Evolutionary conservation across 2,329 filamentous ascomycete genomes (phyloP), one percentile per base, ranked within the genome.

Genomic region (Arthrobotrys musiformis): DNA sequence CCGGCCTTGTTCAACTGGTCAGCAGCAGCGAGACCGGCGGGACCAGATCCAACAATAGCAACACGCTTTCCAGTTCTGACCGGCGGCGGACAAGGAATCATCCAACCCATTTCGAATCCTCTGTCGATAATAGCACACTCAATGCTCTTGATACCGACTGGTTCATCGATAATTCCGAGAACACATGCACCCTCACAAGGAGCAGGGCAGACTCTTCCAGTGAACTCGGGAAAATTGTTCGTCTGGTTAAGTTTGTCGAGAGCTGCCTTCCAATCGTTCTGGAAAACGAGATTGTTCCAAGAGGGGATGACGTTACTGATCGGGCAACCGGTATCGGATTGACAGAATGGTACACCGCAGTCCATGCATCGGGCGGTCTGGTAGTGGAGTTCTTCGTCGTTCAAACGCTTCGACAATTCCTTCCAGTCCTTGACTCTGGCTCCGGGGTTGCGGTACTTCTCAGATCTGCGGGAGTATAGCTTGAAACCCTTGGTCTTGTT

Each of bases 211-310:
- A 97, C 94, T 86, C 94, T 94, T 70, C 94, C 94, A 81, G 94
- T 98, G 84, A 97, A 97, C 83, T 98, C 94, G 2, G 94, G 94
- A 88, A 98, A 97, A 85, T 97, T 97, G 87, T 98, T 97, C 80
- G 94, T 97, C 92, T 96, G 94, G 66, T 97, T 87, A 9, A 98
- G 88, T 75, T 93, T 89, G 85, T 97, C 94, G 2, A 97, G 89
- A 24, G 94, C 94, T 84, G 97, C 94, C 80, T 90, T 89, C 94
- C 94, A 98, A 79, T 96, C 90, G 56, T 89, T 88, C 72, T 89
- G 86, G 82, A 89, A 89, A 0, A 81, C 79, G 37, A 81, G 76
- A 19, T 80, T 79, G 35, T 81, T 81, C 80, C 80, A 81, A 37
- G 79, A 97, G 70, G 94, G 94, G 81, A 98, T 98, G 82, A 98